phyloP scores from a whole-genome alignment of 2,329 filamentous ascomycete species.

The Corynespora cassiicola region DNA sequence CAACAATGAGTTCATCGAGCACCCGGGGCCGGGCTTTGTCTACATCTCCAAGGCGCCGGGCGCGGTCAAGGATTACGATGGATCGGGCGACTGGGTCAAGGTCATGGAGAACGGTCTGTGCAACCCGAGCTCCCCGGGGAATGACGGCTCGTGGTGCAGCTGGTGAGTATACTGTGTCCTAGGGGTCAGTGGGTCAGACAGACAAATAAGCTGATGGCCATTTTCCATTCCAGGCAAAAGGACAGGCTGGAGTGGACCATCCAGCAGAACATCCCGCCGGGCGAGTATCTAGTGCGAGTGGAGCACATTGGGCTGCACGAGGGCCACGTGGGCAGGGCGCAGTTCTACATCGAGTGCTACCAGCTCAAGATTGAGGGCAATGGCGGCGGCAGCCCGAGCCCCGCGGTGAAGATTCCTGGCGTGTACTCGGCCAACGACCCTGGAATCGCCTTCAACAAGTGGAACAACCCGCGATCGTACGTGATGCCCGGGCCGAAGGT shows the following conservation, averaged over 20 bases:
- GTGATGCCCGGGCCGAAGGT: conserved; percentile 37
- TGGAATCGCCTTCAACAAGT: conserved; percentile 57
- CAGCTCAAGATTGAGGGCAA: conserved; percentile 56
- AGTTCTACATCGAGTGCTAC: conserved; percentile 46
- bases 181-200: no score
- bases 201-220: no score
- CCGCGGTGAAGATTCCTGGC: conserved; percentile 56
- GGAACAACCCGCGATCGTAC: conserved; percentile 41
- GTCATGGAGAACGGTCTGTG: conserved; percentile 40
- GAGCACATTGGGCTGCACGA: conserved; percentile 44
- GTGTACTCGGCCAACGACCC: conserved; percentile 56
- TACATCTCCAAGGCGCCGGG: conserved; percentile 60
- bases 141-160: conserved; percentile 35
- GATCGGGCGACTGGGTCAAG: conserved; percentile 58
- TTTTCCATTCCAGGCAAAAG: no score
- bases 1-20: conserved; percentile 56
- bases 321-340: conserved; percentile 36
- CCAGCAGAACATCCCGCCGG: conserved; percentile 48
- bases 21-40: conserved; percentile 45
- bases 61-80: conserved; percentile 72
- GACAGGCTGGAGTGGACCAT: conserved; percentile 52
- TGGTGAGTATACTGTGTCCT: no score
- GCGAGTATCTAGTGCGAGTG: conserved; percentile 46
- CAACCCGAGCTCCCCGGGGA: conserved; percentile 26
- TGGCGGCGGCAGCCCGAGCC: conserved; percentile 49